phyloP scores from a whole-genome alignment of 2,329 filamentous ascomycete genomes.

The Knufia fluminis region DNA sequence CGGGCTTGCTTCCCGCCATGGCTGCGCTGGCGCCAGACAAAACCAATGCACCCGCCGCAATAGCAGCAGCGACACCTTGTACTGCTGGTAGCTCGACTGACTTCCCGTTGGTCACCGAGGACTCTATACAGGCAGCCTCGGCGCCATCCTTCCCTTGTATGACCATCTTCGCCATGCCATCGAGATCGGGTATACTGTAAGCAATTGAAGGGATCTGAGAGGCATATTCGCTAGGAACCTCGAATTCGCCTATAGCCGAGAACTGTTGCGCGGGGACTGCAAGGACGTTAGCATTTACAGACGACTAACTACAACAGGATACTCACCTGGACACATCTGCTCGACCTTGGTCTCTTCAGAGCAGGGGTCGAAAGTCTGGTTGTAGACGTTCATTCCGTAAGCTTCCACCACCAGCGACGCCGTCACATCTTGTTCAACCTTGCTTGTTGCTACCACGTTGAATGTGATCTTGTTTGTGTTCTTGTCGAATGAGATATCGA shows the following conservation, averaged over 20 bases:
- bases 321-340: conserved; percentile 70
- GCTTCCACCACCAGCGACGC: conserved; percentile 68
- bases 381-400: conserved; percentile 75
- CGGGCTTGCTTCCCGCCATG: conserved; percentile 50
- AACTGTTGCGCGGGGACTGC: conserved; percentile 67
- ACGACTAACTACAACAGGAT: not conserved
- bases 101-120: conserved; percentile 78
- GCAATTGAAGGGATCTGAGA: conserved; percentile 76
- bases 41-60: conserved; percentile 74
- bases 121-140: conserved; percentile 72
- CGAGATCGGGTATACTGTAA: conserved; percentile 82
- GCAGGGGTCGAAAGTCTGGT: conserved; percentile 76
- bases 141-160: conserved; percentile 54
- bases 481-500: conserved; percentile 73
- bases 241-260: conserved; percentile 59
- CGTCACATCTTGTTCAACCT: conserved; percentile 66
- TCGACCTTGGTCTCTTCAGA: conserved; percentile 54
- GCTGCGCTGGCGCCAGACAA: conserved; percentile 64
- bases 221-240: conserved; percentile 62
- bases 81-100: conserved; percentile 66
- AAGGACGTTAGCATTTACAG: conserved; percentile 20
- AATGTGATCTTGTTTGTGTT: conserved; percentile 65
- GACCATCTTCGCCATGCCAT: conserved; percentile 71
- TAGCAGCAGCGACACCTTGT: conserved; percentile 71
- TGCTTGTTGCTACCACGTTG: conserved; percentile 70